Base-by-base conservation (phyloP, 176 grass and related monocot species). In the Aegilops sharonensis region DNA sequence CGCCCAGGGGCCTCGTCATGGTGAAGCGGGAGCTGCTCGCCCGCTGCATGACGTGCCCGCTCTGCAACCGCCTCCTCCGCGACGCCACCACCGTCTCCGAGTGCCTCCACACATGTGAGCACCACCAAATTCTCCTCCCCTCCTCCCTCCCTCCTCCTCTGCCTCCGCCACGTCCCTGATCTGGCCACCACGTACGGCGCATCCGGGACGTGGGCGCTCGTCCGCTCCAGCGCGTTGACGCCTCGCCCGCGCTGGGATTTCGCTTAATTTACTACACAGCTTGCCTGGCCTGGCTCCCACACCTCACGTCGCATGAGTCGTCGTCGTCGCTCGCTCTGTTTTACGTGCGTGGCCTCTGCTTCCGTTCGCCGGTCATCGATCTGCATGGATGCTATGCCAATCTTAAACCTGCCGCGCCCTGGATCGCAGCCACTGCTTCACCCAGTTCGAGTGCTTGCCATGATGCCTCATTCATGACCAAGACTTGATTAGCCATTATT, bases 41-140 rank as follows among this genome's bases (percentile, higher is more conserved):
- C 1, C 34, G 66, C 6, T 91, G 91, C 91, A 77, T 95, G 82
- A 95, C 91, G 82, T 95, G 94, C 82, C 94, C 84, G 40, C 85
- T 95, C 74, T 95, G 87, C 91, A 48, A 66, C 80, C 88, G 83
- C 91, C 91, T 91, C 81, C 89, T 95, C 73, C 87, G 94, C 82
- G 87, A 95, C 81, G 94, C 94, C 62, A 95, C 94, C 89, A 95
- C 94, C 81, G 78, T 95, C 77, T 93, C 89, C 74, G 91, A 95
- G 89, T 95, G 94, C 81, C 94, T 95, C 54, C 94, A 93, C 91
- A 95, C 91, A 2, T 95, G 94, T 95, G 72, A 93, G 89, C 32
- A 34, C 40, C 56, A 8, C 18, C 56, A 18, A 54, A 18, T 52
- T 52, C 52, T 56, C 52, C 52, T 70, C 4, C 30, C 30, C 36